A percentile compares a stretch with the other conserved stretches of the same genome.
Evolutionary conservation across 805 yeast genomes (phyloP).

Genomic region (Kuraishia piskuri): DNA sequence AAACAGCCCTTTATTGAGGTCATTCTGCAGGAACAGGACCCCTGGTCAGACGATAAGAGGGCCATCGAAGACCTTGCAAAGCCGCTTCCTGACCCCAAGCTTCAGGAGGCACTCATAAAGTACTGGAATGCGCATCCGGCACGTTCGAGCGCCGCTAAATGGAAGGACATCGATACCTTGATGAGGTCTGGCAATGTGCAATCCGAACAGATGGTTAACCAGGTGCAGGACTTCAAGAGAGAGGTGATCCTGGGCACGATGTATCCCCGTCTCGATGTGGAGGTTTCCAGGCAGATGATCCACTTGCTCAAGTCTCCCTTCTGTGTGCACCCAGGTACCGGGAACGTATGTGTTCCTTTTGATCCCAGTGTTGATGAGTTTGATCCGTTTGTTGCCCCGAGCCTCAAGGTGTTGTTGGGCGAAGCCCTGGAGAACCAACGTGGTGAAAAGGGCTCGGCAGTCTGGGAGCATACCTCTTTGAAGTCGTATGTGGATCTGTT

Average conservation of each 20-base stretch:
- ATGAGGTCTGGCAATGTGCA: constrained; percentile 34
- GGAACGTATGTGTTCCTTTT: constrained; percentile 89
- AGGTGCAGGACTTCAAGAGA: constrained; percentile 59
- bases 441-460: constrained; percentile 20
- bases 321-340: constrained; percentile 94
- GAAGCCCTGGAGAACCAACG: constrained; percentile 41
- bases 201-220: not conserved
- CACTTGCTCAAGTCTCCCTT: constrained; percentile 95
- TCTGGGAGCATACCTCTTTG: constrained; percentile 59
- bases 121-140: constrained; percentile 52
- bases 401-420: constrained; percentile 49
- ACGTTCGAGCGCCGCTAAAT: constrained; percentile 53
- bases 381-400: constrained; percentile 77
- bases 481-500: constrained; percentile 66
- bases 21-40: constrained; percentile 76
- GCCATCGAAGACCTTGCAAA: constrained; percentile 49
- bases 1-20: constrained; percentile 55
- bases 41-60: constrained; percentile 59
- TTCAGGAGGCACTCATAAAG: constrained; percentile 41
- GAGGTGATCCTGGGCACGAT: constrained; percentile 72
- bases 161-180: constrained; percentile 64
- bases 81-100: constrained; percentile 52
- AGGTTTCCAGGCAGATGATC: constrained; percentile 81
- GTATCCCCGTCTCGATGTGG: constrained; percentile 90
- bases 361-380: constrained; percentile 47